phyloP scores from a whole-genome alignment of 1,139 yeast genomes.

The Yamadazyma sp. region DNA sequence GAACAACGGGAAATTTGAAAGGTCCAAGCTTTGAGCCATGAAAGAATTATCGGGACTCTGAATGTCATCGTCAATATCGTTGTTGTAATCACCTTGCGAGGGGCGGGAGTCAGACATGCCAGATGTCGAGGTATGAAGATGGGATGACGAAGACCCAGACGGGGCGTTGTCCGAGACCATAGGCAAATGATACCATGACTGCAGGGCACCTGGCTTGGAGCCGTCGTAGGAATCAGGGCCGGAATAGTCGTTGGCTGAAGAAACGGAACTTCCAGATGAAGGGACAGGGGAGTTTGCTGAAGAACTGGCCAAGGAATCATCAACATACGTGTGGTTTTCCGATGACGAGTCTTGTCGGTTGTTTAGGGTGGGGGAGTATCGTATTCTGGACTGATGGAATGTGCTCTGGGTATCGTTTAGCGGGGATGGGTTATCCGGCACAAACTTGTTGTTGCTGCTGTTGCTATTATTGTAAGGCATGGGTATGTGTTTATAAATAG shows the following conservation, averaged over 20 bases:
- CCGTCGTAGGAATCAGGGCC: too few species aligned
- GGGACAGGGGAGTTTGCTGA: neutral
- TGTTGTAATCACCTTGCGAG: constrained; percentile 7
- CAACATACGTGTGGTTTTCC: neutral
- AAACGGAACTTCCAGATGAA: neutral
- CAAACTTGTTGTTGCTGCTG: constrained; percentile 18
- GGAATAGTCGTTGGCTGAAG: neutral
- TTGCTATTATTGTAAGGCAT: too few species aligned
- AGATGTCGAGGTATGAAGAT: neutral
- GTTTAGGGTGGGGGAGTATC: neutral
- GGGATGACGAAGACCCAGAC: too few species aligned
- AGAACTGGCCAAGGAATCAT: constrained; percentile 1
- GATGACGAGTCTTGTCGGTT: neutral
- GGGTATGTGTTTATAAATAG: too few species aligned
- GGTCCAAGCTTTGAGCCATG: constrained; percentile 28
- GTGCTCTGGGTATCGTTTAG: constrained; percentile 10
- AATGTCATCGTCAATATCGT: constrained; percentile 14
- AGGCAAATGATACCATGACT: too few species aligned
- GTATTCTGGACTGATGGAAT: constrained; percentile 2
- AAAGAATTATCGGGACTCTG: constrained; percentile 36
- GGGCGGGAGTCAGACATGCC: neutral
- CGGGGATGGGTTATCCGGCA: constrained; percentile 25
- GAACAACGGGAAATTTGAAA: constrained; percentile 62
- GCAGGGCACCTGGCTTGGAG: too few species aligned
- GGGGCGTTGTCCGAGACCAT: too few species aligned